These are phyloP conservation scores for Eugenia klotzschiana DNA, from an alignment of 441 rosid species.

Conservation along the genomic window DNA sequence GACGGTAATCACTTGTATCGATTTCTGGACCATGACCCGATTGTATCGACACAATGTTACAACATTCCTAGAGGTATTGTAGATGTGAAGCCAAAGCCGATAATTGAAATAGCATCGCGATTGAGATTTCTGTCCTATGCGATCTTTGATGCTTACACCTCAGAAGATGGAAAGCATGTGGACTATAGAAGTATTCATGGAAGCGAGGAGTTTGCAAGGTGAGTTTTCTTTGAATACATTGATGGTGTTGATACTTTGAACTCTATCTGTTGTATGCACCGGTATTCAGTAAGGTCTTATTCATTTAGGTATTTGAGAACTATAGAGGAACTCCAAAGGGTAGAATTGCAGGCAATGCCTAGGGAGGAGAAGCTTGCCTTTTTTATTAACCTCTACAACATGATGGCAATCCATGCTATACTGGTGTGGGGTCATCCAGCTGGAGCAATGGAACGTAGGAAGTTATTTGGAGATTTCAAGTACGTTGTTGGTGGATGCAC, in stretches of 20 bases:
- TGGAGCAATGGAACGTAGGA: slow-evolving; percentile 63
- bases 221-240: background rate
- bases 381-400: slow-evolving; percentile 70
- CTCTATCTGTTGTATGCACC: background rate
- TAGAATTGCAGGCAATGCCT: slow-evolving; percentile 39
- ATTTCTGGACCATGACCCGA: slow-evolving; percentile 62
- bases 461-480: slow-evolving; percentile 60
- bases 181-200: slow-evolving; percentile 83
- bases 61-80: slow-evolving; percentile 72
- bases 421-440: slow-evolving; percentile 52
- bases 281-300: background rate
- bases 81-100: slow-evolving; percentile 60
- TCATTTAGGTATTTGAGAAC: slow-evolving; percentile 51
- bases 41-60: slow-evolving; percentile 62
- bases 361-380: slow-evolving; percentile 76
- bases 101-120: slow-evolving; percentile 55
- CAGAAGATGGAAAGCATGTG: slow-evolving; percentile 68
- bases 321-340: slow-evolving; percentile 73
- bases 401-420: slow-evolving; percentile 82
- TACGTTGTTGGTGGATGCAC: slow-evolving; percentile 65
- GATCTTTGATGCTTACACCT: slow-evolving; percentile 63
- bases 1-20: slow-evolving; percentile 72
- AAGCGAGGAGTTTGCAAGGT: slow-evolving; percentile 94
- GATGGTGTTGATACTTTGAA: background rate
- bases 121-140: slow-evolving; percentile 50